Base-by-base conservation (phyloP, 2,329 filamentous ascomycete species). In the Fusarium multiceps region DNA sequence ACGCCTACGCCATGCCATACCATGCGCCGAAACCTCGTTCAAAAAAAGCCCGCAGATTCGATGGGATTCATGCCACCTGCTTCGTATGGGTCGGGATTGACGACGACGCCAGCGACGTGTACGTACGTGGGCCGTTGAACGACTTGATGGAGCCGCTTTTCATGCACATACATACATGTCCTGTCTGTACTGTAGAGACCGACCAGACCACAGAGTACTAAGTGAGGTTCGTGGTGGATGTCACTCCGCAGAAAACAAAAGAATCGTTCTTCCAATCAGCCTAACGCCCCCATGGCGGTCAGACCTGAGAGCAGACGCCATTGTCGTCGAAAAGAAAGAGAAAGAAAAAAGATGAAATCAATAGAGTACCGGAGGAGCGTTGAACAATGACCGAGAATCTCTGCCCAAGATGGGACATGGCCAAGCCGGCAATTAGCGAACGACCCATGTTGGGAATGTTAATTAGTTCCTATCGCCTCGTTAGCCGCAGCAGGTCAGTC, bases 21-120 rank as follows among this genome's bases (percentile, higher is more conserved):
- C 49, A 59, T 64, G 54, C 59, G 57, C 55, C 69, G 46, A 66
- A 69, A 49, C 45, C 45, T 71, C 41, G 51, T 48, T 55, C 41
- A 65, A 68, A 71, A 75, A 75, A 75, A 75, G 61, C 56, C 73
- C 73, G 68, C 73, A 75, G 64, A 63, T 41, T 62, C 61, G 69
- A 72, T 72, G 49, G 21, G 40, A 14, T 40, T 27, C 32, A 51
- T 41, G 71, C 66, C 69, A 54, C 55, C 53, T 60, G 20, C 64
- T 56, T 55, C 59, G 53, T 59, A 55, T 48, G 64, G 59, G 48
- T 49, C 54, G 43, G 60, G 53, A 63, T 72, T 59, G 67, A 69
- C 60, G 54, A 61, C 59, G 34, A 60, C 27, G 30, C 51, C 46
- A 63, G 57, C 68, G 60, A 71, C 68, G 68, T 71, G 68, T 43